A percentile compares a stretch with the other conserved stretches of the same genome.
Conservation (phyloP, 148 eudicot genomes). For the Arbutus unedo region DNA sequence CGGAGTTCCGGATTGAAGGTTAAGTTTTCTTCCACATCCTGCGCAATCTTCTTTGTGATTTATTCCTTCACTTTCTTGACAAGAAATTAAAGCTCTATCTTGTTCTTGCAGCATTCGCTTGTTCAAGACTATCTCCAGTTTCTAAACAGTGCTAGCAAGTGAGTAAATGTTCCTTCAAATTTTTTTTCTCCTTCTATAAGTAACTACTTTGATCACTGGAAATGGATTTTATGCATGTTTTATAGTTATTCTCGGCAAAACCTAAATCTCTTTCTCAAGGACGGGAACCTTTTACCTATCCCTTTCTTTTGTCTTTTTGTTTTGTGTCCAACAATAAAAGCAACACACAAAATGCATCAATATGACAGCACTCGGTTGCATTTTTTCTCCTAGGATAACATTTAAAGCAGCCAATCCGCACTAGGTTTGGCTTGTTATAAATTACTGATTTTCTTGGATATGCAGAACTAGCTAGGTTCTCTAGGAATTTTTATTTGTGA, state of each 20-base stretch:
- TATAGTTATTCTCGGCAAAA: neutral
- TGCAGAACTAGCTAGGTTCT: neutral
- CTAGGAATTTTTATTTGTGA: neutral
- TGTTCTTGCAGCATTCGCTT: constrained; percentile 56
- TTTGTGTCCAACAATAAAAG: neutral
- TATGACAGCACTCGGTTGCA: neutral
- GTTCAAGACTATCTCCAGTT: constrained; percentile 61
- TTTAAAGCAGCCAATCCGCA: neutral
- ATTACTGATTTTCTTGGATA: neutral
- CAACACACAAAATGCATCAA: neutral
- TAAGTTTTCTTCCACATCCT: constrained; percentile 3
- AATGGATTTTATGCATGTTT: neutral
- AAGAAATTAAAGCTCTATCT: neutral
- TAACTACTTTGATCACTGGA: neutral
- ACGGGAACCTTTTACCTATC: neutral
- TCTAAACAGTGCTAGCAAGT: constrained; percentile 83
- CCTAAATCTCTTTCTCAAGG: neutral
- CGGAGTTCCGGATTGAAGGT: constrained; percentile 74
- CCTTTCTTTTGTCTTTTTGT: neutral
- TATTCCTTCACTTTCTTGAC: neutral
- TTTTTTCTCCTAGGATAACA: neutral
- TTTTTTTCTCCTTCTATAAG: neutral
- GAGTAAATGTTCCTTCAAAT: constrained; percentile 22
- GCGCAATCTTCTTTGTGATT: neutral
- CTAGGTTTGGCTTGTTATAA: neutral